Evolutionary conservation across 768 basidiomycete species (phyloP).

Genomic region (Serendipita sp.): DNA sequence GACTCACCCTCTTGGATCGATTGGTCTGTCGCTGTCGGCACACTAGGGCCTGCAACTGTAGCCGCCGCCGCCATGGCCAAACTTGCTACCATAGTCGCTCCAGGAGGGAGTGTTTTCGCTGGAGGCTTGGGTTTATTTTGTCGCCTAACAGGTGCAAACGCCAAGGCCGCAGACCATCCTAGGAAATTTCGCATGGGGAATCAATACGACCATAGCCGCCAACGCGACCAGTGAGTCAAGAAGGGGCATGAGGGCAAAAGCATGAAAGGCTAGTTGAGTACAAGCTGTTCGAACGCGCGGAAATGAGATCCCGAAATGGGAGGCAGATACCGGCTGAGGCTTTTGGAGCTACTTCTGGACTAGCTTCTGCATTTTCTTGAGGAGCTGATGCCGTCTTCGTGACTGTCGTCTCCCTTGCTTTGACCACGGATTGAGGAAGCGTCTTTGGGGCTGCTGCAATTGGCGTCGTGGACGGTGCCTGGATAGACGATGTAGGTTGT

Average conservation of each 20-base stretch:
- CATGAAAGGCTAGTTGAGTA: conserved; percentile 8
- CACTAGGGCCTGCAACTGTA: conserved; percentile 35
- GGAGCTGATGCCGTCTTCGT: conserved; percentile 30
- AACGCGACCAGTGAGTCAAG: conserved; percentile 12
- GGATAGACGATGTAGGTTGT: conserved; percentile 13
- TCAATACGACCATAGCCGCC: not conserved
- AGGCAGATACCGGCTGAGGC: conserved; percentile 2
- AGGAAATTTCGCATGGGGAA: conserved; percentile 11
- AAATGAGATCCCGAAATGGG: conserved; percentile 5
- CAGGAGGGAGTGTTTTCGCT: conserved; percentile 35
- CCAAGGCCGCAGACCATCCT: conserved; percentile 85
- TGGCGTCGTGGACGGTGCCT: conserved; percentile 14
- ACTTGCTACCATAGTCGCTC: conserved; percentile 13
- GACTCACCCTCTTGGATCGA: conserved; percentile 25
- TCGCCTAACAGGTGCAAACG: conserved; percentile 71
- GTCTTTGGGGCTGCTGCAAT: conserved; percentile 17
- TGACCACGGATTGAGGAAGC: conserved; percentile 14
- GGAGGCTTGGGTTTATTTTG: conserved; percentile 35
- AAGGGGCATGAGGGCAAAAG: not conserved
- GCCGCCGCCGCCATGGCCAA: conserved; percentile 35
- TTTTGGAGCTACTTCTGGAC: conserved; percentile 6
- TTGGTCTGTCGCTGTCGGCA: conserved; percentile 19
- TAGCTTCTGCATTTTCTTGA: conserved; percentile 37
- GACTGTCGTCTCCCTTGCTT: conserved; percentile 27
- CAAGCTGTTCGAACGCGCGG: conserved; percentile 6